phyloP scores from a whole-genome alignment of 2,329 filamentous ascomycete species.

The Periconia digitata region DNA sequence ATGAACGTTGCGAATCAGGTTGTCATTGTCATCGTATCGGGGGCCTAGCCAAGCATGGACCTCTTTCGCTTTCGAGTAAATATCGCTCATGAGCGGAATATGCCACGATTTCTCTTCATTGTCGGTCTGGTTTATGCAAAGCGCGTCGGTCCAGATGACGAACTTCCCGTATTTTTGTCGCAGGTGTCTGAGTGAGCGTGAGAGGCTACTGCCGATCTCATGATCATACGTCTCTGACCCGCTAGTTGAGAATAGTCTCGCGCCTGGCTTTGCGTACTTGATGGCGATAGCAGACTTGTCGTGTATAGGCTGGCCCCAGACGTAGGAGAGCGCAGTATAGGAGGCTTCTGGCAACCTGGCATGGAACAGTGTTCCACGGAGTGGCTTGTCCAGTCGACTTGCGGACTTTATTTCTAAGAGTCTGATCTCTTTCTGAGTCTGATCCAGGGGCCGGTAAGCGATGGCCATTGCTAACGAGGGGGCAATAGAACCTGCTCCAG shows the following conservation, averaged over 20 bases:
- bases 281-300: constrained; percentile 1
- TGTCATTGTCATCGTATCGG: neutral
- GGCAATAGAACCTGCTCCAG: neutral
- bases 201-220: constrained; percentile 1
- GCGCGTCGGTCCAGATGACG: constrained; percentile 4
- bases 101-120: constrained; percentile 5
- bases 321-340: constrained; percentile 2
- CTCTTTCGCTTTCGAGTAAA: constrained; percentile 6
- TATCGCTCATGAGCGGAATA: constrained; percentile 8
- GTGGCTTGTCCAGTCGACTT: neutral
- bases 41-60: constrained; percentile 11
- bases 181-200: neutral
- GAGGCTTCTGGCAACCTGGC: neutral
- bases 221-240: neutral
- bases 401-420: neutral
- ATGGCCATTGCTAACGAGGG: neutral
- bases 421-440: constrained; percentile 2
- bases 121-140: constrained; percentile 8
- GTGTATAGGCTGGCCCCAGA: neutral
- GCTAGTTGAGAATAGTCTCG: neutral
- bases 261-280: neutral
- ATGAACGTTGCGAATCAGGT: neutral
- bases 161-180: constrained; percentile 2
- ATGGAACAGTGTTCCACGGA: constrained; percentile 1
- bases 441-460: constrained; percentile 1